A percentile compares a stretch with the other conserved stretches of the same genome.
These are phyloP conservation scores for Diophrys sp. DNA, from an alignment of 73 alveolate genomes.

Conservation along the genomic window DNA sequence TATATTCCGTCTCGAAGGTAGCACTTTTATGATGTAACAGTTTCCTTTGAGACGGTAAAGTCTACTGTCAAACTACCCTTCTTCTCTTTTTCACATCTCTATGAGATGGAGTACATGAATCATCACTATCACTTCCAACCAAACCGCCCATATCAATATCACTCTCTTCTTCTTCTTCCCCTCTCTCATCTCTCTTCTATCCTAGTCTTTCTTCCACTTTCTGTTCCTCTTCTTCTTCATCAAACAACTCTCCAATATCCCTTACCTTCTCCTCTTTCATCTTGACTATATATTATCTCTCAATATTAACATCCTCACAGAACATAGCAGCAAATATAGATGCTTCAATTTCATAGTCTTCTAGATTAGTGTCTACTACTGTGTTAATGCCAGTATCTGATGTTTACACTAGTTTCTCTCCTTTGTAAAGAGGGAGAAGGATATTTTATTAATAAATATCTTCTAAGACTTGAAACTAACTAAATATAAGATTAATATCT, in stretches of 20 bases:
- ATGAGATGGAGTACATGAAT: too few species aligned
- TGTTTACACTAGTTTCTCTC: not conserved
- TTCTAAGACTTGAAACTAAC: not conserved
- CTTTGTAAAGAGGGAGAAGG: not conserved
- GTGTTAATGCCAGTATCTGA: not conserved
- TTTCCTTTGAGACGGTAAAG: too few species aligned
- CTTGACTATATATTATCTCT: too few species aligned
- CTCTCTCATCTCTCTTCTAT: not conserved
- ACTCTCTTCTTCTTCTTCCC: not conserved
- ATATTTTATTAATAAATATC: too few species aligned
- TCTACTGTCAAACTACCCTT: too few species aligned
- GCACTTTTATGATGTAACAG: too few species aligned
- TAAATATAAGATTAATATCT: too few species aligned
- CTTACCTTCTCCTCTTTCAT: not conserved
- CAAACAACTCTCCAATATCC: not conserved
- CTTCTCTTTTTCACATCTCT: too few species aligned
- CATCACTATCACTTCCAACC: not conserved
- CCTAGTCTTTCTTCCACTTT: not conserved
- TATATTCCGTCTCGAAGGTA: too few species aligned
- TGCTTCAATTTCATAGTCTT: not conserved
- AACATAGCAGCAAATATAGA: not conserved
- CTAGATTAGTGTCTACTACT: not conserved
- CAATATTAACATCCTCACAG: not conserved
- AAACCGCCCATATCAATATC: not conserved
- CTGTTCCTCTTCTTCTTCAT: not conserved